phyloP scores from a whole-genome alignment of 257 asterid genomes.

The Gardenia jasminoides region DNA sequence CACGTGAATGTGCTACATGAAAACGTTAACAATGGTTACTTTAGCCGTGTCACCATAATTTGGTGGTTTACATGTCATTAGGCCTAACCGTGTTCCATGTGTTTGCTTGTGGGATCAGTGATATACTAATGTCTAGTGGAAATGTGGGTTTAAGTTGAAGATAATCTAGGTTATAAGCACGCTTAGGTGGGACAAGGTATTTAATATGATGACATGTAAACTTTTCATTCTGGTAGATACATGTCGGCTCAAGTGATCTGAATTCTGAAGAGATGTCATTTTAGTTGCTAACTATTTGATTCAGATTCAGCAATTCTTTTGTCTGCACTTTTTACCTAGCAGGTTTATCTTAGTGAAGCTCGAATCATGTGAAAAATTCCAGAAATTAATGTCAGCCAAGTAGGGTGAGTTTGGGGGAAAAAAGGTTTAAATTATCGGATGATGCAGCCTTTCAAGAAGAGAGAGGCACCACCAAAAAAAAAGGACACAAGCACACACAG shows the following conservation, averaged over 20 bases:
- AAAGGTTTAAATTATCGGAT: background rate
- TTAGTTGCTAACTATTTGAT: background rate
- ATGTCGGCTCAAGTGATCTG: slow-evolving; percentile 18
- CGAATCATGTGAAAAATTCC: background rate
- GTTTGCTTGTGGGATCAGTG: slow-evolving; percentile 27
- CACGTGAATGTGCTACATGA: slow-evolving; percentile 38
- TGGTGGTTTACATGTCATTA: slow-evolving; percentile 74
- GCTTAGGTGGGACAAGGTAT: slow-evolving; percentile 13
- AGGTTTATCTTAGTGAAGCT: background rate
- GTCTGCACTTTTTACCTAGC: slow-evolving; percentile 2
- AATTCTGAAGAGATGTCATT: slow-evolving; percentile 14
- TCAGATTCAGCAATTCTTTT: slow-evolving; percentile 1
- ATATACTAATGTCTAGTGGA: slow-evolving; percentile 46
- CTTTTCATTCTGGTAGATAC: slow-evolving; percentile 11
- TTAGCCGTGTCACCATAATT: slow-evolving; percentile 16
- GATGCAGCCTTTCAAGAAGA: background rate
- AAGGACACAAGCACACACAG: background rate
- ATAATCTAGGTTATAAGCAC: slow-evolving; percentile 54
- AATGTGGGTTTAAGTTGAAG: slow-evolving; percentile 46
- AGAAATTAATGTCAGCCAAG: background rate
- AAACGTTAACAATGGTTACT: slow-evolving; percentile 23
- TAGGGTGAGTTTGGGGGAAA: background rate
- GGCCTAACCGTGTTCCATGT: slow-evolving; percentile 50
- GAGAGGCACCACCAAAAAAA: too few species aligned
- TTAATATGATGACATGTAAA: background rate